A percentile compares a stretch with the other conserved stretches of the same genome.
phyloP scores from a whole-genome alignment of 1,139 yeast genomes.

The Pneumocystis jirovecii region DNA sequence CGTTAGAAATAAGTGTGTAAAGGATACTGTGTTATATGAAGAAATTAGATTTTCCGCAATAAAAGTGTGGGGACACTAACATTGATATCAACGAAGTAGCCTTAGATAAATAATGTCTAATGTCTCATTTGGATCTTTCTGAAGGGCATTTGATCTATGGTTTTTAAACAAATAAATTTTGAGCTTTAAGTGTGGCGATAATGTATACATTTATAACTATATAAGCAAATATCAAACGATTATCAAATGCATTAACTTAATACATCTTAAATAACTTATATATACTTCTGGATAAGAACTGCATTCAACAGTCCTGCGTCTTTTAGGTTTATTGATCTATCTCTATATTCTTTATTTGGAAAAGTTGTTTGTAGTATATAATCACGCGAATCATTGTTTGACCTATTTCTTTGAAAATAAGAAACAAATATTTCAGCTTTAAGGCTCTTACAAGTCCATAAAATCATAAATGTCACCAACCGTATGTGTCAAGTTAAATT shows the following conservation, averaged over 20 bases:
- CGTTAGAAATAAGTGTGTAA: not conserved
- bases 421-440: constrained; percentile 22
- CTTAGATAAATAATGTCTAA: not conserved
- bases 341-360: constrained; percentile 64
- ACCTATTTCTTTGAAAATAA: not conserved
- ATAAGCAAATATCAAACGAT: not conserved
- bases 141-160: not conserved
- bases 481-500: constrained; percentile 50
- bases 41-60: too few relatives aligned
- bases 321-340: constrained; percentile 40
- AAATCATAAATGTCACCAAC: constrained; percentile 57
- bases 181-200: not conserved
- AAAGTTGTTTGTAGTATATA: constrained; percentile 68
- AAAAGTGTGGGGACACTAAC: too few relatives aligned
- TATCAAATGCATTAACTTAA: not conserved
- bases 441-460: constrained; percentile 37
- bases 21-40: too few relatives aligned
- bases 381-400: constrained; percentile 21
- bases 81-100: too few relatives aligned
- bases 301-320: constrained; percentile 71
- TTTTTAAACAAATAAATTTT: not conserved
- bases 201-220: not conserved
- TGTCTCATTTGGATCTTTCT: not conserved
- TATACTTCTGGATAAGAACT: constrained; percentile 83
- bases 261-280: constrained; percentile 1